Evolutionary conservation across 345 rosid species (phyloP).

Genomic region (Brassica rapa): DNA sequence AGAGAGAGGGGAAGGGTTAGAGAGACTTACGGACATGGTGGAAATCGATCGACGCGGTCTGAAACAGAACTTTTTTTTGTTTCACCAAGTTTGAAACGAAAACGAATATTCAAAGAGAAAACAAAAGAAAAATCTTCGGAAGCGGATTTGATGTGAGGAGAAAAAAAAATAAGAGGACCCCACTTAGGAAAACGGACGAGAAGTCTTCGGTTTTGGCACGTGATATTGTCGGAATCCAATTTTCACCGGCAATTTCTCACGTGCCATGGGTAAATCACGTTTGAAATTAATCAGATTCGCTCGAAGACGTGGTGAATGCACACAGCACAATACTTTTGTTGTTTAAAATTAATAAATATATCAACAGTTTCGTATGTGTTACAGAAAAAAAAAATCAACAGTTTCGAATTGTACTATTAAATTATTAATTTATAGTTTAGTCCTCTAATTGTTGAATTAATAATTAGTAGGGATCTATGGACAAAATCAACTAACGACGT

Average conservation of each 20-base stretch:
- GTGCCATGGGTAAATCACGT: background rate
- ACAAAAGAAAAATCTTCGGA: background rate
- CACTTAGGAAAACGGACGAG: slow-evolving; percentile 30
- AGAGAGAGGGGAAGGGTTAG: background rate
- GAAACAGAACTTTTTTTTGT: background rate
- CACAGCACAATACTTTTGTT: no score
- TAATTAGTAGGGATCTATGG: background rate
- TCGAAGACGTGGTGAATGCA: no score
- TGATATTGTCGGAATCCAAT: slow-evolving; percentile 21
- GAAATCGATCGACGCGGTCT: slow-evolving; percentile 17
- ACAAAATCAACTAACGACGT: background rate
- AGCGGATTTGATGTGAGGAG: slow-evolving; percentile 28
- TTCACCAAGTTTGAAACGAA: slow-evolving; percentile 15
- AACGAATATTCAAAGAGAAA: slow-evolving; percentile 7
- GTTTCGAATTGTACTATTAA: no score
- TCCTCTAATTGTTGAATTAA: background rate
- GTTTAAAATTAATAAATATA: no score
- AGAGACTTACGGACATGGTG: slow-evolving; percentile 36
- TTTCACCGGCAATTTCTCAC: slow-evolving; percentile 19
- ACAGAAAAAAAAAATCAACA: no score
- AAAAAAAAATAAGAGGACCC: slow-evolving; percentile 5
- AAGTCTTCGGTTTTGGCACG: slow-evolving; percentile 33
- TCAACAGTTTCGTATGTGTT: no score
- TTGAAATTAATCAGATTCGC: no score
- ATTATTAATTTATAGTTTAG: background rate